Evolutionary conservation across 176 grass and related monocot species (phyloP), one percentile per base, ranked within the genome.

Genomic region (Eragrostis nindensis): DNA sequence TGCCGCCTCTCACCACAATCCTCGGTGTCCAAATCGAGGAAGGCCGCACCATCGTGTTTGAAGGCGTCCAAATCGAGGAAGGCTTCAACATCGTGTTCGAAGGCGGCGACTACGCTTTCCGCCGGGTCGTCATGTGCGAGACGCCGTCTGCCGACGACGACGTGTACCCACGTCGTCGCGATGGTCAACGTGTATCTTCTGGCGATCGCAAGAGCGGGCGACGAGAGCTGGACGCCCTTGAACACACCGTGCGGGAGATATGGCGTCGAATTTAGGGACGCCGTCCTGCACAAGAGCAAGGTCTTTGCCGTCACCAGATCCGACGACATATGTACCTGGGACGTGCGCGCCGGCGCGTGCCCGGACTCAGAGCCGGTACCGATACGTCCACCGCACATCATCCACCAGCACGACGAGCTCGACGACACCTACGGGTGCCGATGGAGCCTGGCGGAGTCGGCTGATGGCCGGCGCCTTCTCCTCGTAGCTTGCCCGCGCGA

Each of bases 81-180:
- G 1, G 0, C 0, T 44, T 19, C 17, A 0, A 0, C 0, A 19
- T 27, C 11, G 5, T 6, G 22, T 0, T 3, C 2, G 2, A 5
- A 1, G 12, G 43, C 24, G 1, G n/a, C 1, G 5, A 42, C 40
- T 7, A 0, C 44, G 1, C 0, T 3, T 49, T 71, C 22, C 0
- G 13, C 11, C 13, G 50, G 50, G 40, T 24, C 19, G 0, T 74
- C 29, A 11, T 60, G 8, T 75, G 73, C 38, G 21, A 59, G 36
- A 59, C 53, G 53, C 53, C 36, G 3, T 22, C 36, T 17, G 21
- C 1, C 6, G 1, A 11, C 6, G 72, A 1, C 17, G 18, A 6
- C 32, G 32, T 4, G 0, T 42, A 57, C 52, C 3, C 42, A n/a
- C 8, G 72, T 22, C 36, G 22, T 59, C 3, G 30, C 21, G 0